phyloP scores from a whole-genome alignment of 306 rosid species.

The Clitoria ternatea region DNA sequence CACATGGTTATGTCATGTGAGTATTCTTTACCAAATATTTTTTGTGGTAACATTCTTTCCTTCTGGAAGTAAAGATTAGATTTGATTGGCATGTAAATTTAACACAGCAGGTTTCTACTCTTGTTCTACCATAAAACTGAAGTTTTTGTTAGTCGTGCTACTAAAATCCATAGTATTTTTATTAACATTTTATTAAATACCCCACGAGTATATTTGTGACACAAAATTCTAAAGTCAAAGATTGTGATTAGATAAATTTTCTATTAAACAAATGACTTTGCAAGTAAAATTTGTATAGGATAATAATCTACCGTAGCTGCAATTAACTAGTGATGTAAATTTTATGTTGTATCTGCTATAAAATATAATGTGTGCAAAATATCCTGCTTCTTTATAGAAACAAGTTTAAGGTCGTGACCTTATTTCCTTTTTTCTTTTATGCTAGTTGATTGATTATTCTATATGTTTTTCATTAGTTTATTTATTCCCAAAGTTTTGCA shows the following conservation, averaged over 20 bases:
- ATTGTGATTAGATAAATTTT: background rate
- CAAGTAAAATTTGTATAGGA: background rate
- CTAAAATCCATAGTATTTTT: background rate
- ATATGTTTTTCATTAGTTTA: background rate
- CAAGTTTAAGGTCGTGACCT: background rate
- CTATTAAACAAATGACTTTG: background rate
- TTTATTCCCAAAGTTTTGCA: background rate
- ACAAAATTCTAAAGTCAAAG: no score
- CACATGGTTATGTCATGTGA: background rate
- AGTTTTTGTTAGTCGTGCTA: background rate
- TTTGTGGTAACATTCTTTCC: constrained; percentile 4
- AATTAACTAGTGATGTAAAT: background rate
- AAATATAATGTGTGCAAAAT: background rate
- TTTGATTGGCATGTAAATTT: background rate
- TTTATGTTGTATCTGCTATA: background rate
- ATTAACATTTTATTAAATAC: background rate
- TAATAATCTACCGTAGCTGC: background rate
- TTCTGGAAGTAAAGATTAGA: background rate
- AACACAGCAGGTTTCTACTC: background rate
- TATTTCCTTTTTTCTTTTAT: background rate
- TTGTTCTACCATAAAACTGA: background rate
- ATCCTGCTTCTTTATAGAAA: background rate
- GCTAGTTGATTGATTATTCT: background rate
- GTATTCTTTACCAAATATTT: constrained; percentile 8
- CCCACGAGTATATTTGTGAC: background rate